These are phyloP conservation scores for Peronospora belbahrii DNA, from an alignment of 352 stramenopile species.

Conservation along the genomic window DNA sequence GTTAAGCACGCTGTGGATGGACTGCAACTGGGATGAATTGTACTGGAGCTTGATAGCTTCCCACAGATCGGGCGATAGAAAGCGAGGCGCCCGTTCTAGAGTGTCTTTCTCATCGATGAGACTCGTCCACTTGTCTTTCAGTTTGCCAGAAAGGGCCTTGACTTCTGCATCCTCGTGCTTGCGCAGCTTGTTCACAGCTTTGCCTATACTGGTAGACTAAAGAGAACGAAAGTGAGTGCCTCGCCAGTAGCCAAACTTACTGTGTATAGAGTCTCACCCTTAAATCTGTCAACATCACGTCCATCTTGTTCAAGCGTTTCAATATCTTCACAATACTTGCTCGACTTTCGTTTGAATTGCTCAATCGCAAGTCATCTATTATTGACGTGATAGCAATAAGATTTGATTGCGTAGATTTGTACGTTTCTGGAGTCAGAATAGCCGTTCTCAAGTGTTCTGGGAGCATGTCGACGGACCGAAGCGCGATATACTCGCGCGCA, in stretches of 20 bases:
- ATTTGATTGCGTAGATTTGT: slow-evolving; percentile 75
- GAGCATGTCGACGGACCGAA: slow-evolving; percentile 80
- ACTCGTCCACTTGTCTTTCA: slow-evolving; percentile 79
- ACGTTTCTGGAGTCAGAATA: slow-evolving; percentile 71
- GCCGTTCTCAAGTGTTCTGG: slow-evolving; percentile 69
- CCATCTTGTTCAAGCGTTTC: slow-evolving; percentile 58
- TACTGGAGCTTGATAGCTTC: slow-evolving; percentile 68
- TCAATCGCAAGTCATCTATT: slow-evolving; percentile 44
- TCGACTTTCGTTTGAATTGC: slow-evolving; percentile 19
- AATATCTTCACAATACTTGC: slow-evolving; percentile 54
- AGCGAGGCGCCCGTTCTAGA: slow-evolving; percentile 48
- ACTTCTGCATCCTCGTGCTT: slow-evolving; percentile 64
- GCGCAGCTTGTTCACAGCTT: slow-evolving; percentile 77
- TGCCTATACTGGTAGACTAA: slow-evolving; percentile 78
- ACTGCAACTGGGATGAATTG: slow-evolving; percentile 83
- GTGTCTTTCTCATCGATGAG: slow-evolving; percentile 64
- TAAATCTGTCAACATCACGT: slow-evolving; percentile 74
- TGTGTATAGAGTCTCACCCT: slow-evolving; percentile 28
- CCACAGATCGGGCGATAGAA: slow-evolving; percentile 58
- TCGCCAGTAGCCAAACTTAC: not conserved
- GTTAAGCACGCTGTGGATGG: slow-evolving; percentile 80
- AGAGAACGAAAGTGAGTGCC: slow-evolving; percentile 4
- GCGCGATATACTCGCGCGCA: slow-evolving; percentile 71
- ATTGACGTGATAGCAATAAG: slow-evolving; percentile 55
- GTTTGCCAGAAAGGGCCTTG: slow-evolving; percentile 28